phyloP scores from a whole-genome alignment of 208 protist species.

The Vickermania ingenoplastis region DNA sequence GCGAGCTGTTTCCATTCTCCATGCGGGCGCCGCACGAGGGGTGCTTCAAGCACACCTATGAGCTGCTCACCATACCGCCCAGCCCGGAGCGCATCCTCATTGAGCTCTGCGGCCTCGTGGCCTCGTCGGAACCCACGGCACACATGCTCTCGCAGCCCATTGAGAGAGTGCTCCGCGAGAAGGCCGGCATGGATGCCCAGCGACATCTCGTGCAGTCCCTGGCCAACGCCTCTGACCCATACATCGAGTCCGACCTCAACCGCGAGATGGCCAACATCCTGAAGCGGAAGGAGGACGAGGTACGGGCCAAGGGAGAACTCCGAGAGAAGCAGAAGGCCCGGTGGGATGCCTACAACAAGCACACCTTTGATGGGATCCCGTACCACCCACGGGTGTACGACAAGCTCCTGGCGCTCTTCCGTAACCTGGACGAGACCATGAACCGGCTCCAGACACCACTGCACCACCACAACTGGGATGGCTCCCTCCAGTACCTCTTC shows the following conservation, averaged over 20 bases:
- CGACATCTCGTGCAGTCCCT: slow-evolving; percentile 34
- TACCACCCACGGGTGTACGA: slow-evolving; percentile 60
- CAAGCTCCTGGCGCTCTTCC: slow-evolving; percentile 29
- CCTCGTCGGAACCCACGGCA: slow-evolving; percentile 7
- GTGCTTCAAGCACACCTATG: slow-evolving; percentile 42
- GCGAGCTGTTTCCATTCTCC: slow-evolving; percentile 49
- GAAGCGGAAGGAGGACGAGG: slow-evolving; percentile 3
- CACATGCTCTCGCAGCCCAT: slow-evolving; percentile 11
- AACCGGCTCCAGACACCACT: slow-evolving; percentile 8
- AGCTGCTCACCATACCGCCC: slow-evolving; percentile 74
- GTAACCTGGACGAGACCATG: slow-evolving; percentile 33
- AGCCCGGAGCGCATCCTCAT: slow-evolving; percentile 42
- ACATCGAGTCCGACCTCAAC: slow-evolving; percentile 31
- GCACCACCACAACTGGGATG: slow-evolving; percentile 32
- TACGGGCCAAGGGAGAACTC: slow-evolving; percentile 9
- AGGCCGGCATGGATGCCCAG: slow-evolving; percentile 24
- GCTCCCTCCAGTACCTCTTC: slow-evolving; percentile 30
- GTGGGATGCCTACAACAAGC: slow-evolving; percentile 31
- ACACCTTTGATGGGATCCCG: slow-evolving; percentile 40
- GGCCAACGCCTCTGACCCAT: slow-evolving; percentile 12
- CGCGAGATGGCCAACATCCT: slow-evolving; percentile 12
- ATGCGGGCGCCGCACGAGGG: slow-evolving; percentile 42
- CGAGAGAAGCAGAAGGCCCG: slow-evolving; percentile 17
- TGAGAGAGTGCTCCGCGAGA: slow-evolving; percentile 24
- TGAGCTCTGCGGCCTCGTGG: slow-evolving; percentile 43